Percentiles rank a stretch among this genome's conserved stretches.
Evolutionary conservation across 495 filamentous ascomycete genomes (phyloP).

Genomic region (Xylaria palmicola): DNA sequence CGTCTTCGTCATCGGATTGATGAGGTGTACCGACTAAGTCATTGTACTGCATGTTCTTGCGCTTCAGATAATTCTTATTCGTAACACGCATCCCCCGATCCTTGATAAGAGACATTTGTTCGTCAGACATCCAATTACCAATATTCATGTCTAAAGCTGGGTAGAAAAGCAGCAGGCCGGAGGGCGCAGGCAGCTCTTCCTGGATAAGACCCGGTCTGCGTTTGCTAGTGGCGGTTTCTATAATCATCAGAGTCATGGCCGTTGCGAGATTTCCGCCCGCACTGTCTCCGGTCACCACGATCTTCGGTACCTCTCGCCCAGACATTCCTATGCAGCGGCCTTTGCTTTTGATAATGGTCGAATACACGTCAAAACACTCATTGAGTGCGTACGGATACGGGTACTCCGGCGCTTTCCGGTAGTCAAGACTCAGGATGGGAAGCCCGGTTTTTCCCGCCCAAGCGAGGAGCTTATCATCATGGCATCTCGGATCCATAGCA

Average conservation of each 20-base stretch:
- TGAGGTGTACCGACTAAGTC: conserved; percentile 62
- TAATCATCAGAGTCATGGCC: conserved; percentile 79
- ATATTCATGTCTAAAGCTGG: conserved; percentile 93
- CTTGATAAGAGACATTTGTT: conserved; percentile 92
- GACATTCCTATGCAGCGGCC: conserved; percentile 82
- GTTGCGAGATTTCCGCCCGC: conserved; percentile 90
- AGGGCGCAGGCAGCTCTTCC: conserved; percentile 67
- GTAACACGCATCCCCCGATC: conserved; percentile 74
- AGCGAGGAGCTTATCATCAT: conserved; percentile 86
- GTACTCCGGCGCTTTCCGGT: conserved; percentile 90
- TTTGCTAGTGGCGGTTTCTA: conserved; percentile 64
- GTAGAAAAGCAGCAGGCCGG: conserved; percentile 82
- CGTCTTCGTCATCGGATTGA: conserved; percentile 61
- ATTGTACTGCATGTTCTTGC: conserved; percentile 69
- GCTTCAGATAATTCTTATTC: conserved; percentile 70
- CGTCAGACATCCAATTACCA: conserved; percentile 98
- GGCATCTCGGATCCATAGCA: conserved; percentile 86
- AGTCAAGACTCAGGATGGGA: conserved; percentile 87
- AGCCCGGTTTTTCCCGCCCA: conserved; percentile 86
- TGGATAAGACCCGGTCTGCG: conserved; percentile 54
- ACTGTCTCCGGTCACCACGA: conserved; percentile 86
- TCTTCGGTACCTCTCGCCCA: conserved; percentile 66
- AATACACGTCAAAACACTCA: conserved; percentile 94
- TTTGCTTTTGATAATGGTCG: conserved; percentile 68
- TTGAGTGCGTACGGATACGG: conserved; percentile 95